Percentiles rank a stretch among this genome's conserved stretches.
Conservation (phyloP, 495 filamentous ascomycete species). For the Aspergillus coremiiformis region DNA sequence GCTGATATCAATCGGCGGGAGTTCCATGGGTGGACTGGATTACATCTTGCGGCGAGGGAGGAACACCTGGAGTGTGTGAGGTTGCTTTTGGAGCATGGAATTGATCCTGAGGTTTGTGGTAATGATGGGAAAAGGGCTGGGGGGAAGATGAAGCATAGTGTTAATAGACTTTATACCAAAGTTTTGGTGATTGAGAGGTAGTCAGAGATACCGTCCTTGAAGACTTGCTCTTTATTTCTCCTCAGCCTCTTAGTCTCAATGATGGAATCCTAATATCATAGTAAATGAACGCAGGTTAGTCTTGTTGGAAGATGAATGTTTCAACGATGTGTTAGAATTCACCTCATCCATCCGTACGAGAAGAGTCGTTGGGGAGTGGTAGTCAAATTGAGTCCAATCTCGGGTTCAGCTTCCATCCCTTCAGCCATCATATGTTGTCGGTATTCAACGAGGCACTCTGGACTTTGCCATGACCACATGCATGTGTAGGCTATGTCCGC, state of each 20-base stretch:
- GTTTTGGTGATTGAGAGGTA: neutral
- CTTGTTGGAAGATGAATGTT: conserved; percentile 32
- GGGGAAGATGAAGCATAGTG: neutral
- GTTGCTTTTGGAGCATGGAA: neutral
- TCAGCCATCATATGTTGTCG: neutral
- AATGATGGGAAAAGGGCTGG: neutral
- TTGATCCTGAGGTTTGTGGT: neutral
- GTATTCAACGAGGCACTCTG: conserved; percentile 15
- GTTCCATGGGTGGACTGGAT: neutral
- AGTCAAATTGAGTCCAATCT: too few species aligned
- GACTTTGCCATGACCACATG: conserved; percentile 16
- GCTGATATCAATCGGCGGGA: neutral
- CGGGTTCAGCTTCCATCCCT: too few species aligned
- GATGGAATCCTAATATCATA: too few species aligned
- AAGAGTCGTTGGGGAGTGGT: conserved; percentile 21
- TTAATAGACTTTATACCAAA: neutral
- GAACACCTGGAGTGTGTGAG: neutral
- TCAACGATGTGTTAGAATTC: neutral
- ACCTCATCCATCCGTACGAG: neutral
- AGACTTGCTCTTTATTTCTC: too few species aligned
- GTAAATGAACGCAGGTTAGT: too few species aligned
- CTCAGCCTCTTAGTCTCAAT: too few species aligned
- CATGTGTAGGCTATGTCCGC: neutral
- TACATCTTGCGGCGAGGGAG: neutral
- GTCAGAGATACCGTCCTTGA: too few species aligned